A percentile compares a stretch with the other conserved stretches of the same genome.
Evolutionary conservation across 2,329 filamentous ascomycete species (phyloP).

Genomic region (Claviceps humidiphila): DNA sequence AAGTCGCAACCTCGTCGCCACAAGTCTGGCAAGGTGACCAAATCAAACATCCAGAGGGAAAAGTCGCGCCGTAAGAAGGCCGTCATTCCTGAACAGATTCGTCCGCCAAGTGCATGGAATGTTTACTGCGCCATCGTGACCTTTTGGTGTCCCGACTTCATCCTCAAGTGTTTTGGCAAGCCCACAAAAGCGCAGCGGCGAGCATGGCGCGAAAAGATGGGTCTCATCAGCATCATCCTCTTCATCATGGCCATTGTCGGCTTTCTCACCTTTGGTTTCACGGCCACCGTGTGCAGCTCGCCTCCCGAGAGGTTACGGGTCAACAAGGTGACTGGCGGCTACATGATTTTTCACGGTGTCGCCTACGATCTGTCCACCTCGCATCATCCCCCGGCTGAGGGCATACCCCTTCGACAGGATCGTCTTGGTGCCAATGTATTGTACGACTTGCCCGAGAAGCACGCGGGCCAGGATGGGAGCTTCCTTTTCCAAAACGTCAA

Average conservation of each 20-base stretch:
- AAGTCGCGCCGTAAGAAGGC: slow-evolving; percentile 31
- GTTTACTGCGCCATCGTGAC: slow-evolving; percentile 90
- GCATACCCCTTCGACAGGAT: slow-evolving; percentile 47
- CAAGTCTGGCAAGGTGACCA: slow-evolving; percentile 48
- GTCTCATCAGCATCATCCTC: slow-evolving; percentile 84
- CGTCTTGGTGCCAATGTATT: slow-evolving; percentile 60
- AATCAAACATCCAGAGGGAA: slow-evolving; percentile 29
- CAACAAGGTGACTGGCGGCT: slow-evolving; percentile 69
- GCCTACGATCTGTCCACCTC: slow-evolving; percentile 75
- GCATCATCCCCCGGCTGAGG: slow-evolving; percentile 64
- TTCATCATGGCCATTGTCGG: slow-evolving; percentile 80
- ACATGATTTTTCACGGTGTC: slow-evolving; percentile 91
- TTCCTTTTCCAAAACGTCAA: slow-evolving; percentile 99
- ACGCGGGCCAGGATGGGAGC: slow-evolving; percentile 83
- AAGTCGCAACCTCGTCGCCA: slow-evolving; percentile 25
- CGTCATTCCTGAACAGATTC: slow-evolving; percentile 48
- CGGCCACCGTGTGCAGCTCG: slow-evolving; percentile 65
- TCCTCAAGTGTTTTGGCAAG: slow-evolving; percentile 77
- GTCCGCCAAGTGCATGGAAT: slow-evolving; percentile 82
- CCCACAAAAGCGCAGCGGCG: slow-evolving; percentile 73
- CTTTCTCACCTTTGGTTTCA: slow-evolving; percentile 95
- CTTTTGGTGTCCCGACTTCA: slow-evolving; percentile 82
- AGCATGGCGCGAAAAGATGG: slow-evolving; percentile 97
- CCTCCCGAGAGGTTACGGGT: slow-evolving; percentile 61
- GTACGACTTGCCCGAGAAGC: slow-evolving; percentile 69